A percentile compares a stretch with the other conserved stretches of the same genome.
phyloP scores from a whole-genome alignment of 192 early-diverging fungal species.

The Martensiomyces pterosporus region DNA sequence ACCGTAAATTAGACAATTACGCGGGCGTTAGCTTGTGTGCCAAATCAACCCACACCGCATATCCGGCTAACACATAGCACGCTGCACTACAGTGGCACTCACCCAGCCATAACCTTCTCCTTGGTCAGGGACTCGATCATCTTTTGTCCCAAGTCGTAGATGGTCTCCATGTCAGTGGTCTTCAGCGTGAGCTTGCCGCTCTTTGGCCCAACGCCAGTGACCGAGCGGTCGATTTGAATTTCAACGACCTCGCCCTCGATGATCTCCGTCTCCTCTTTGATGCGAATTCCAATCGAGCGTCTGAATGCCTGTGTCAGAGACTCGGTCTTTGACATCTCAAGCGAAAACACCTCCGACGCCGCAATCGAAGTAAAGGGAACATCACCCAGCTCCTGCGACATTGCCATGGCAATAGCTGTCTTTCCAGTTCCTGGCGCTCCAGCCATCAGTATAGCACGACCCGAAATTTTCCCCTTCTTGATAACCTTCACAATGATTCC shows the following conservation, averaged over 20 bases:
- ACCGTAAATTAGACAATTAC: conserved; percentile 42
- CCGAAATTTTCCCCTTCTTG: conserved; percentile 96
- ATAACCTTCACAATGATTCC: conserved; percentile 97
- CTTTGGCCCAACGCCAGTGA: conserved; percentile 88
- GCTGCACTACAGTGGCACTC: no score
- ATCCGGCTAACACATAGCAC: no score
- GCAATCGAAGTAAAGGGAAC: conserved; percentile 98
- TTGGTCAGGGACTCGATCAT: conserved; percentile 97
- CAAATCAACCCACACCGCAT: no score
- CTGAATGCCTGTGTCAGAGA: conserved; percentile 97
- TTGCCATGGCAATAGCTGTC: conserved; percentile 99
- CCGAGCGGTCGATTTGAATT: conserved; percentile 91
- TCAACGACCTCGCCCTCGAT: conserved; percentile 99
- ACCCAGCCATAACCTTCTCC: conserved; percentile 96
- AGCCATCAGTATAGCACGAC: conserved; percentile 95
- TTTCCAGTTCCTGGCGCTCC: conserved; percentile 98
- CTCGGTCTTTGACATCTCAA: conserved; percentile 99
- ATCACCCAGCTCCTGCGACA: conserved; percentile 94
- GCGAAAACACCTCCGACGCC: conserved; percentile 95
- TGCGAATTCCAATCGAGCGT: conserved; percentile 93
- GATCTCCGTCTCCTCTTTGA: conserved; percentile 97
- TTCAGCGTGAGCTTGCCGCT: conserved; percentile 97
- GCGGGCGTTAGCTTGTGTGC: not conserved
- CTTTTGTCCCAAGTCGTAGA: conserved; percentile 98
- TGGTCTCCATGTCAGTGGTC: conserved; percentile 99